These are phyloP conservation scores for Parasitella parasitica DNA, from an alignment of 371 early-diverging fungal genomes.

Conservation along the genomic window DNA sequence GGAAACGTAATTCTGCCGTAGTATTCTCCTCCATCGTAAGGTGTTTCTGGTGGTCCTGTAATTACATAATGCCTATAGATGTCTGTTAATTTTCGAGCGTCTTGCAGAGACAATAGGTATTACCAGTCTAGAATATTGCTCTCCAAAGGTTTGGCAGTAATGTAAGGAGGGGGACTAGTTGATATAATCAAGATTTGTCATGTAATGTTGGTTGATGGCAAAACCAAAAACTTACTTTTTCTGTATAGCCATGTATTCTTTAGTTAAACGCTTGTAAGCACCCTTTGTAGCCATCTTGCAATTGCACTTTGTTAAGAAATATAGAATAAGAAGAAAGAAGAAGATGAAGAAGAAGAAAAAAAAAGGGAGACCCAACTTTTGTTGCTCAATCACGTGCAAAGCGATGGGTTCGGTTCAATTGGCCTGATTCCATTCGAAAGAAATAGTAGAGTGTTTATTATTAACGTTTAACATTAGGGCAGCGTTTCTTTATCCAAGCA, in stretches of 20 bases:
- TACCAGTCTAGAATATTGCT: constrained; percentile 95
- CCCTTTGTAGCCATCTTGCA: constrained; percentile 85
- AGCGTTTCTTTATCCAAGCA: constrained; percentile 51
- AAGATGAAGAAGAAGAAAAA: neutral
- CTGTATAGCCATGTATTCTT: constrained; percentile 86
- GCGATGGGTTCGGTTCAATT: too few relatives aligned
- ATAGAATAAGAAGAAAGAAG: neutral
- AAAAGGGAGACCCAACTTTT: too few relatives aligned
- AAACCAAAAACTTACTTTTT: constrained; percentile 38
- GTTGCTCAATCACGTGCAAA: too few relatives aligned
- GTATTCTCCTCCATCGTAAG: constrained; percentile 92
- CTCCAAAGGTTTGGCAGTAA: constrained; percentile 91
- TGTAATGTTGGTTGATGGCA: neutral
- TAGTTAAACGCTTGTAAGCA: constrained; percentile 84
- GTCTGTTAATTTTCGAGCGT: too few relatives aligned
- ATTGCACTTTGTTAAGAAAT: neutral
- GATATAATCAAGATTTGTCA: constrained; percentile 20
- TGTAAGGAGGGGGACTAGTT: constrained; percentile 65
- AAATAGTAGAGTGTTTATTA: neutral
- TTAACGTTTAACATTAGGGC: constrained; percentile 1
- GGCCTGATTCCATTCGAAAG: too few relatives aligned
- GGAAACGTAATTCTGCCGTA: constrained; percentile 96
- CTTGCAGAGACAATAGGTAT: neutral
- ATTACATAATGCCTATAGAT: constrained; percentile 93
- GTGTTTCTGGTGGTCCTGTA: constrained; percentile 91